Percentiles rank a stretch among this genome's conserved stretches.
phyloP scores from a whole-genome alignment of 192 early-diverging fungal genomes.

The Chytriomyces confervae region DNA sequence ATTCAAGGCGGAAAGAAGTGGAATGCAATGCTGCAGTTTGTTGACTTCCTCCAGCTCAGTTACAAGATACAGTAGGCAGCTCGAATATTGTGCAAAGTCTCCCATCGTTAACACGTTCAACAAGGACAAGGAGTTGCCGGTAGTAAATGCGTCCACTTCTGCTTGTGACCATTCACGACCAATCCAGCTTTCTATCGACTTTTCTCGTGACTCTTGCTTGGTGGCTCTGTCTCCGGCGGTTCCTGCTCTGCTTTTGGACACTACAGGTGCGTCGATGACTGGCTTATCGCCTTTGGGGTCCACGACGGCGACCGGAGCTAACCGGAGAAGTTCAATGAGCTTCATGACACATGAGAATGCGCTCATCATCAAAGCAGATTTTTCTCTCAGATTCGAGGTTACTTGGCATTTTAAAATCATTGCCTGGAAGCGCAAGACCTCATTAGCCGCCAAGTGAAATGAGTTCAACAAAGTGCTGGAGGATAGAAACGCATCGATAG shows the following conservation, averaged over 20 bases:
- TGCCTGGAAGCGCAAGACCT: constrained; percentile 5
- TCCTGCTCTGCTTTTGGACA: constrained; percentile 11
- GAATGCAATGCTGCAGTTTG: constrained; percentile 22
- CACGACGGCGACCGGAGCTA: neutral
- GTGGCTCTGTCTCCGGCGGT: neutral
- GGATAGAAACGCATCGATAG: neutral
- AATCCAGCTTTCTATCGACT: constrained; percentile 23
- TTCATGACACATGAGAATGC: neutral
- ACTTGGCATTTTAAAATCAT: neutral
- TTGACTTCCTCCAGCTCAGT: constrained; percentile 6
- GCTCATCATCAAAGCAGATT: neutral
- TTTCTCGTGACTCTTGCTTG: neutral
- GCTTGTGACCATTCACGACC: constrained; percentile 25
- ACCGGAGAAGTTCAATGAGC: constrained; percentile 1
- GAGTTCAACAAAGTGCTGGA: neutral
- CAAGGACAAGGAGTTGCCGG: neutral
- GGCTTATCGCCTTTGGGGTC: neutral
- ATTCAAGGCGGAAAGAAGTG: neutral
- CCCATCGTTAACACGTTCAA: neutral
- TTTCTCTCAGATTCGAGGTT: constrained; percentile 3
- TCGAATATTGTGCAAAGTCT: constrained; percentile 2
- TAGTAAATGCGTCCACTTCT: constrained; percentile 12
- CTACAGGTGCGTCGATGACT: neutral
- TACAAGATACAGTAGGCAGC: constrained; percentile 15
- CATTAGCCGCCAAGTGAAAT: neutral